Conservation (phyloP, 2,329 filamentous ascomycete species). For the Phialophora verrucosa region DNA sequence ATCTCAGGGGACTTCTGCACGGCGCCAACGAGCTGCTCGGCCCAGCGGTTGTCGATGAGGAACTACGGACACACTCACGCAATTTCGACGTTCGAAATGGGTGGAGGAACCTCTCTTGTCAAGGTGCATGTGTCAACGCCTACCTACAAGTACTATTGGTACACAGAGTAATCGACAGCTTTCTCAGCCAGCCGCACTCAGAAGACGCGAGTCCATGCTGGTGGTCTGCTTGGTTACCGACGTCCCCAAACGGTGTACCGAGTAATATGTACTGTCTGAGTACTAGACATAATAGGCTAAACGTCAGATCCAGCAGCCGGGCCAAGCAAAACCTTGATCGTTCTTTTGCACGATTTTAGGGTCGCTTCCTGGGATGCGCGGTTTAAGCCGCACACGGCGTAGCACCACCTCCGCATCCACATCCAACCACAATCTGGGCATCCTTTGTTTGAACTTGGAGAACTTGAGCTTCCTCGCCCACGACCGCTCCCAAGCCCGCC, state of each 20-base stretch:
- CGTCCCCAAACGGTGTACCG: too few relatives aligned
- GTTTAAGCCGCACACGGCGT: not conserved
- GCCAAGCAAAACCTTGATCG: not conserved
- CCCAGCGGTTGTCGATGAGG: not conserved
- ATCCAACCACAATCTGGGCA: not conserved
- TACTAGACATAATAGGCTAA: not conserved
- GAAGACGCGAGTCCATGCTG: too few relatives aligned
- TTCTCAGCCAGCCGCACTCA: too few relatives aligned
- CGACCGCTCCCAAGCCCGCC: not conserved
- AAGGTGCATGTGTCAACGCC: too few relatives aligned
- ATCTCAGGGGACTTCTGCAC: not conserved
- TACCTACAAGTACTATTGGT: too few relatives aligned
- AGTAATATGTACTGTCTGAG: too few relatives aligned
- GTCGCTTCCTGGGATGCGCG: not conserved
- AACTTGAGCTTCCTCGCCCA: not conserved
- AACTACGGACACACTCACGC: not conserved
- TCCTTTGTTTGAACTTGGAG: not conserved
- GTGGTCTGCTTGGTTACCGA: too few relatives aligned
- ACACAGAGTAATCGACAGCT: too few relatives aligned
- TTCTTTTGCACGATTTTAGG: not conserved
- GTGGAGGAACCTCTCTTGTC: not conserved
- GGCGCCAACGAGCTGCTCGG: not conserved
- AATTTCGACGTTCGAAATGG: not conserved
- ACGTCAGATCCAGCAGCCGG: not conserved
- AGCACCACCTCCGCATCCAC: not conserved